A percentile compares a stretch with the other conserved stretches of the same genome.
These are phyloP conservation scores for Thelonectria blattea DNA, from an alignment of 2,329 filamentous ascomycete genomes.

Conservation along the genomic window DNA sequence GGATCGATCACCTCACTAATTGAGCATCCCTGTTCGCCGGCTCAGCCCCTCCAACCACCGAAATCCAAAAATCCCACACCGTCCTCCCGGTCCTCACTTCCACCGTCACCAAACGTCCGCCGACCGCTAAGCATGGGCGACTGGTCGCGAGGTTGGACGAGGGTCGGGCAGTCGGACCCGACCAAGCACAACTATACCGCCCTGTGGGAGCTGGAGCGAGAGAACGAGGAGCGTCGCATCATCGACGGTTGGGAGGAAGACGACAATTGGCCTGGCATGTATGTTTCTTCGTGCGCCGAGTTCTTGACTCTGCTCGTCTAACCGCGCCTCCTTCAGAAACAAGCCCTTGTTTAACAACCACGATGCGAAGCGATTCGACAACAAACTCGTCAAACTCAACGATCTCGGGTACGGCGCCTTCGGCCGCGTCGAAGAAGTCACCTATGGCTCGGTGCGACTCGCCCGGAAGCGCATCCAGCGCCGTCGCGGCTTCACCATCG, in stretches of 20 bases:
- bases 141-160: slow-evolving; percentile 42
- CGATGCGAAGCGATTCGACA: slow-evolving; percentile 45
- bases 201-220: slow-evolving; percentile 39
- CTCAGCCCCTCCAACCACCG: slow-evolving; percentile 2
- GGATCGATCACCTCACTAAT: neutral
- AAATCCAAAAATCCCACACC: neutral
- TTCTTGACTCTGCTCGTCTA: slow-evolving; percentile 1
- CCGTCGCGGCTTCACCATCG: slow-evolving; percentile 46
- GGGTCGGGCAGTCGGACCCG: slow-evolving; percentile 38
- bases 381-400: slow-evolving; percentile 39
- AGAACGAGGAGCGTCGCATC: slow-evolving; percentile 38
- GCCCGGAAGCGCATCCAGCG: slow-evolving; percentile 52
- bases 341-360: slow-evolving; percentile 40
- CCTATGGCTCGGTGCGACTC: slow-evolving; percentile 48
- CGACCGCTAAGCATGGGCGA: slow-evolving; percentile 35
- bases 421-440: slow-evolving; percentile 53
- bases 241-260: slow-evolving; percentile 43
- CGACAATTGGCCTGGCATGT: slow-evolving; percentile 44
- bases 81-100: neutral
- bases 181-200: slow-evolving; percentile 29
- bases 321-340: slow-evolving; percentile 32
- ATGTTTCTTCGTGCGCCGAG: slow-evolving; percentile 22
- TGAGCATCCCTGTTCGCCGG: neutral
- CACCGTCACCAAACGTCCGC: neutral
- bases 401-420: slow-evolving; percentile 52